Evolutionary conservation across 2,329 filamentous ascomycete species (phyloP), one percentile per base, ranked within the genome.

Genomic region (Fusarium sublunatum): DNA sequence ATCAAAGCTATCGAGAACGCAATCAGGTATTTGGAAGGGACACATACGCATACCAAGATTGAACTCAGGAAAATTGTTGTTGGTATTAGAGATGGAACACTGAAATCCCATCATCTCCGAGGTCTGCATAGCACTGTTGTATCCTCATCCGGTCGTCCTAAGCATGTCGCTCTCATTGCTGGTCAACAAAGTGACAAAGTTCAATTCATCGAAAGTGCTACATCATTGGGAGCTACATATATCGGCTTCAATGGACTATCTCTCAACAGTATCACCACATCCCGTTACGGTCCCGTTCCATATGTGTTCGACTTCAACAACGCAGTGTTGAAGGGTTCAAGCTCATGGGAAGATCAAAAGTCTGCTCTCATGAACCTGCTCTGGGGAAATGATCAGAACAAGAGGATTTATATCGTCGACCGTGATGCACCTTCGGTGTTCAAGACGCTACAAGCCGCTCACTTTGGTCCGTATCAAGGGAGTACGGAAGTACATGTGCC

Each of bases 351-450:
- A 1, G 41, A 55, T 0, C 50, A 60, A 6, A 32, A 12, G 2
- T 6, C 15, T 6, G 5, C 49, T 3, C 11, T 68, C 3, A 34
- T 52, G 6, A 44, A 59, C 3, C 25, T 68, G 2, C 28, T 68
- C 1, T 12, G 34, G 0, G 43, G 43, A 5, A 24, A 36, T 0
- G 36, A 25, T 2, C 40, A 38, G 5, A 10, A 7, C 1, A 53
- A 40, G 3, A 66, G 51, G 1, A 41, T 68, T 0, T 68, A 57
- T 15, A 49, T 69, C 11, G 34, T 65, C n/a, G 66, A 68, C 3
- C 54, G 61, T 6, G 66, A 68, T 9, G 53, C 63, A 0, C 58
- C 58, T 2, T 53, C 34, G 6, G 31, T 36, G 10, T 29, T 26
- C 1, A 25, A 31, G 2, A 12, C 48, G 3, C 11, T 48, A 3